Percentiles rank a stretch among this genome's conserved stretches.
Evolutionary conservation across 176 grass and related monocot species (phyloP).

Genomic region (Carex pumila): DNA sequence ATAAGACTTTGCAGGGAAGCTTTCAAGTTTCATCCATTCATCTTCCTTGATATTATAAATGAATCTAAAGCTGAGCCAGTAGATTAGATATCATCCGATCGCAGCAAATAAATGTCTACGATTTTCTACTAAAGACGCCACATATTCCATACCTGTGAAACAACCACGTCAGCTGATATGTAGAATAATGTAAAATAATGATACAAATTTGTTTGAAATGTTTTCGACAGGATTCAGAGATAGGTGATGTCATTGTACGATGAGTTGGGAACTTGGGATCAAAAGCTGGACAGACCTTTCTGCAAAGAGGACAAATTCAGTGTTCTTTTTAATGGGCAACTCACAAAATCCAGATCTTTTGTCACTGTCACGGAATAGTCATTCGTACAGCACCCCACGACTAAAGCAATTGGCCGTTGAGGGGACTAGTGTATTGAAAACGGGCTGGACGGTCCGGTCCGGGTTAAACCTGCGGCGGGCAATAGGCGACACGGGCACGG

Average conservation of each 20-base stretch:
- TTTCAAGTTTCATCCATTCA: not conserved
- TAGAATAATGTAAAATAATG: not conserved
- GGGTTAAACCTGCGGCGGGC: too few relatives aligned
- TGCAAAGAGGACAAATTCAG: constrained; percentile 9
- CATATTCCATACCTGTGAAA: not conserved
- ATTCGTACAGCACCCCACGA: not conserved
- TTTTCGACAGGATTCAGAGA: not conserved
- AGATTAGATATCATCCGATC: not conserved
- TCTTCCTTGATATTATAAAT: not conserved
- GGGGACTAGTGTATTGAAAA: not conserved
- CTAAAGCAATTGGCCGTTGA: not conserved
- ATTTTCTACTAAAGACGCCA: not conserved
- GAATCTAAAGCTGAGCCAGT: not conserved
- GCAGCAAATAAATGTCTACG: not conserved
- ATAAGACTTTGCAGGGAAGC: not conserved
- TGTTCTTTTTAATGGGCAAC: not conserved
- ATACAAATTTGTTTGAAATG: not conserved
- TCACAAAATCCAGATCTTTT: constrained; percentile 17
- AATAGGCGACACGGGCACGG: too few relatives aligned
- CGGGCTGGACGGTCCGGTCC: too few relatives aligned
- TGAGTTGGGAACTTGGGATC: not conserved
- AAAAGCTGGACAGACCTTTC: not conserved
- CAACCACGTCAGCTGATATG: not conserved
- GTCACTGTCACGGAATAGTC: not conserved
- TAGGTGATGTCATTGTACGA: not conserved